Base-by-base conservation (phyloP, 768 basidiomycete genomes). In the Boletus insuetus region DNA sequence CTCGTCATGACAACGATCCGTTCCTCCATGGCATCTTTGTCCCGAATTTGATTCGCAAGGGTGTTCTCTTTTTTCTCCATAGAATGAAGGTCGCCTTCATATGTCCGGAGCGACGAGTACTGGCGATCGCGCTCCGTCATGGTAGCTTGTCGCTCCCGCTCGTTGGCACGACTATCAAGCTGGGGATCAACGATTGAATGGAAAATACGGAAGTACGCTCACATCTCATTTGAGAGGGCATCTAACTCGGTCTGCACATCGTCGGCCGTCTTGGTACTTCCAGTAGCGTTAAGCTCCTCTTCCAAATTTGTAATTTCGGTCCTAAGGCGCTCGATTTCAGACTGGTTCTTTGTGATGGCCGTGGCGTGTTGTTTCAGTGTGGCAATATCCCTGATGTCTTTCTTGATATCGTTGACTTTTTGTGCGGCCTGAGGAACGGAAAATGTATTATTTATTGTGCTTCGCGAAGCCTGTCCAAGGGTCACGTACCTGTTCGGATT, bases 201-300 rank as follows among this genome's bases (percentile, higher is more conserved):
- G 14, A 45, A 14, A 38, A 13, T 14, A n/a, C 6, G 11, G 8
- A 17, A 39, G 51, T 2, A n/a, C 51, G 40, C 84, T 65, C 63
- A 96, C 94, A 93, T 76, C 56, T 87, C 78, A 16, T 73, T 74
- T 2, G 79, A 76, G 22, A 95, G 67, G 2, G 73, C 71, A 51
- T 88, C 83, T 7, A 97, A 75, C 64, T 97, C 87, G 24, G 62
- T 73, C 68, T 98, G 89, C 16, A 98, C 87, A 45, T 95, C 94
- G 44, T 93, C 90, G 1, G 83, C 81, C 2, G 94, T 94, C 70
- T 85, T 91, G 14, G 82, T 80, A 34, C 87, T 88, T 3, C 94
- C 95, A 3, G 85, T 85, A 8, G 79, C 72, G 19, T 79, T 73
- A 16, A 99, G 78, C 45, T 89, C 83, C 45, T 74, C 73, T 69